These are phyloP conservation scores for Pseudogymnoascus sp. DNA, from an alignment of 2,329 filamentous ascomycete genomes.

Conservation along the genomic window DNA sequence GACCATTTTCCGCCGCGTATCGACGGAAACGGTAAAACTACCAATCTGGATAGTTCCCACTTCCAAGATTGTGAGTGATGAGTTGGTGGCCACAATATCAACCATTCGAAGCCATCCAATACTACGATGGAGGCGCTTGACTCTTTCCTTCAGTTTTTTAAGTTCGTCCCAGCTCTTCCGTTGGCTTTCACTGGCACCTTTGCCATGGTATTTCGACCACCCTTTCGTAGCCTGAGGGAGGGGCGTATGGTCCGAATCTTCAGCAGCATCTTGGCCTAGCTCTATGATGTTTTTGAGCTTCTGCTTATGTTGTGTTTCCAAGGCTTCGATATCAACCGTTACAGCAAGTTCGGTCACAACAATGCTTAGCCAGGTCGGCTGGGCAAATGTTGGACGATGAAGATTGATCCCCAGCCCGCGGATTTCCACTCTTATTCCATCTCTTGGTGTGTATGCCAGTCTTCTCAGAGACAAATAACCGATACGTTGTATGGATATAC, in stretches of 20 bases:
- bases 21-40: constrained; percentile 76
- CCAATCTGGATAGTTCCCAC: constrained; percentile 82
- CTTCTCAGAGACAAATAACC: constrained; percentile 88
- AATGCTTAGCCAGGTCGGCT: constrained; percentile 93
- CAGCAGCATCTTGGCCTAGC: constrained; percentile 17
- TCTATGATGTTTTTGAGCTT: constrained; percentile 23
- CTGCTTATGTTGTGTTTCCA: constrained; percentile 44
- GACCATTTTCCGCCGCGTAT: constrained; percentile 85
- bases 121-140: constrained; percentile 79
- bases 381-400: constrained; percentile 91
- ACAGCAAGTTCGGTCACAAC: constrained; percentile 79
- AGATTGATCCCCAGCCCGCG: constrained; percentile 80
- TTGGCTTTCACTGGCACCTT: constrained; percentile 27
- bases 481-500: constrained; percentile 90
- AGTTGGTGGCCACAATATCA: constrained; percentile 78
- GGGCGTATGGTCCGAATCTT: constrained; percentile 18
- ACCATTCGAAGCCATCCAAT: constrained; percentile 86
- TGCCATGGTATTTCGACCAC: constrained; percentile 7
- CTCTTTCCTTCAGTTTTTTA: constrained; percentile 70
- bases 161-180: constrained; percentile 70
- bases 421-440: constrained; percentile 85
- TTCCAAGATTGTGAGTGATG: constrained; percentile 67
- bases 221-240: constrained; percentile 9
- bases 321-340: constrained; percentile 66
- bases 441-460: constrained; percentile 80